Base-by-base conservation (phyloP, 163 green algal genomes). In the Prototheca stagnorum region DNA sequence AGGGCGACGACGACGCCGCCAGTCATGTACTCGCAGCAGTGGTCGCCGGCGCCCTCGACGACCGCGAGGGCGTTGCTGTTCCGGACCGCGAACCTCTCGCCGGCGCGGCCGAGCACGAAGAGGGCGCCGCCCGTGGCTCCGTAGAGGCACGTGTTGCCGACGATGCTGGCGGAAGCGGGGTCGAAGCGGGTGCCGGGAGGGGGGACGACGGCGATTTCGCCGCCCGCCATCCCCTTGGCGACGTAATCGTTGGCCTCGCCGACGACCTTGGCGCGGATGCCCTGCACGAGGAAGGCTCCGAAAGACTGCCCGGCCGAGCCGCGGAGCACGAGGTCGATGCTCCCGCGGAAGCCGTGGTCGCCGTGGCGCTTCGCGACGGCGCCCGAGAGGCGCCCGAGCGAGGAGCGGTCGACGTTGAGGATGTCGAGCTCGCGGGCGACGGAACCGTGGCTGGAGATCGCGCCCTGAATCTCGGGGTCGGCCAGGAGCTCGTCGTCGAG, bases 221-320 rank as follows among this genome's bases (percentile, higher is more conserved):
- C 91, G n/a, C 90, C 91, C n/a, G 77, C 80, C 82, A 99, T 98
- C 64, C 88, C 80, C 81, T 99, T 99, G 70, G 88, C 77, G 12
- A 99, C 88, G 57, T 98, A 98, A 74, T 99, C 91, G 66, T 99
- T 99, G 49, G 85, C 88, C 81, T 99, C 91, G n/a, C 91, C 91
- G 2, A 77, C 67, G 36, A 96, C 71, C 19, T 62, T 67, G 25
- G 93, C 68, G 17, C 74, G 56, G 54, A 93, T 75, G 55, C 81
- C 80, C 3, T 39, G 57, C 1, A 53, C 42, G 16, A 93, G 39
- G 70, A 96, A 97, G 63, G 77, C 88, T 28, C 67, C 88, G 54
- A 99, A 98, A 6, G 82, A 94, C 78, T 99, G 91, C 1, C 91
- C 91, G 23, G 75, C 89, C 21, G 68, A 84, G 46, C 90, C 90